These are phyloP conservation scores for Cubamyces sp. DNA, from an alignment of 768 basidiomycete genomes.

Conservation along the genomic window DNA sequence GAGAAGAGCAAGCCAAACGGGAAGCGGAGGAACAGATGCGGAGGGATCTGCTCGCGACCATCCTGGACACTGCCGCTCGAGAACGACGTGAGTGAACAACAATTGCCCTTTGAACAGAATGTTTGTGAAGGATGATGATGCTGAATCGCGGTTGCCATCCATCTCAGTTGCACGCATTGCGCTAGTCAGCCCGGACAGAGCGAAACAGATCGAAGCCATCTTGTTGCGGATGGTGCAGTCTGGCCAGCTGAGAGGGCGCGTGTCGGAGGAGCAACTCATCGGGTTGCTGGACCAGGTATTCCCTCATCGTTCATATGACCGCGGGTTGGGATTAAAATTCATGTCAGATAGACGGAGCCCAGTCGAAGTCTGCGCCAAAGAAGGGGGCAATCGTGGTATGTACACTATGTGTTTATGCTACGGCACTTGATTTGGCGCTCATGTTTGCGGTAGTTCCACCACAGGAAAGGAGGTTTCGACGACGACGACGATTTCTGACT, in stretches of 20 bases:
- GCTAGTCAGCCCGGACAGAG: conserved; percentile 82
- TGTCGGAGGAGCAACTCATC: conserved; percentile 83
- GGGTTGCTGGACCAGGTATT: conserved; percentile 83
- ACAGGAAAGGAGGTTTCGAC: conserved; percentile 40
- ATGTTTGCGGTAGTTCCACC: conserved; percentile 34
- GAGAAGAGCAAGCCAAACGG: conserved; percentile 56
- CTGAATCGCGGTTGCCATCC: background rate
- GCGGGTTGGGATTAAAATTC: background rate
- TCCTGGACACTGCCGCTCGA: conserved; percentile 77
- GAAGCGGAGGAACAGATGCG: conserved; percentile 75
- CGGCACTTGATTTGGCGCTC: background rate
- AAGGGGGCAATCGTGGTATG: conserved; percentile 48
- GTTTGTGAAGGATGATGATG: background rate
- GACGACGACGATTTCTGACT: conserved; percentile 39
- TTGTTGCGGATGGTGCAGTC: conserved; percentile 82
- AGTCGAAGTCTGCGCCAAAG: conserved; percentile 39
- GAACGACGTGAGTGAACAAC: conserved; percentile 63
- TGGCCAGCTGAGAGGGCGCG: conserved; percentile 76
- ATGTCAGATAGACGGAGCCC: conserved; percentile 49
- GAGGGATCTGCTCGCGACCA: conserved; percentile 74
- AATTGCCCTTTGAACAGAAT: background rate
- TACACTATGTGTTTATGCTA: background rate
- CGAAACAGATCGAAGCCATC: conserved; percentile 78
- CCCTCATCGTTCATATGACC: background rate
- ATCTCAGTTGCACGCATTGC: conserved; percentile 82